Base-by-base conservation (phyloP, 2,329 filamentous ascomycete genomes). In the Pseudonectria buxi region DNA sequence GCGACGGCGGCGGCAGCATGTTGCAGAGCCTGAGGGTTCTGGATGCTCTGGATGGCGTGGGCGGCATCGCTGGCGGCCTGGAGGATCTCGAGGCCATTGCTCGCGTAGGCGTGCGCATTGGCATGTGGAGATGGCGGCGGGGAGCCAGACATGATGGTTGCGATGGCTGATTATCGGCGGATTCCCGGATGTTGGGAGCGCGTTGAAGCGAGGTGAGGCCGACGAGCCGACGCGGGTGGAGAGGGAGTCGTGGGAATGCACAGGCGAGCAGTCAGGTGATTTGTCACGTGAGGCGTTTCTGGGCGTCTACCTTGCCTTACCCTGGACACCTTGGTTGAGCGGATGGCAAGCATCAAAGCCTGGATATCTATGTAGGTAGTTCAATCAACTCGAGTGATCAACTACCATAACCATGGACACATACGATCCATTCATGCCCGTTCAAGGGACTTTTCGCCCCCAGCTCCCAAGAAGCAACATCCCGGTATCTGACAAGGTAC, bases 31-130 rank as follows among this genome's bases (percentile, higher is more conserved):
- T 63, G 60, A 6, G 58, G 52, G 26, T 62, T 59, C 25, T 58
- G 50, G 10, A 65, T 55, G 26, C 62, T 59, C 25, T 58, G 50
- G 10, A 65, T 55, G 28, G 62, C 59, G 41, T 65, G 61, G 22
- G 64, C 64, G 14, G 64, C 65, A 40, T 67, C 64, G 41, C 62
- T 67, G 28, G 64, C 65, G 14, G 64, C 65, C 42, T 68, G 65
- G 24, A 68, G 58, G 35, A 67, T 66, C 45, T 67, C 63, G 30
- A 68, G 58, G 24, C 65, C 63, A 49, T 68, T 68, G 51, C 61
- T 67, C 33, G 64, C 64, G 44, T 67, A 68, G 38, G 56, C 61
- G 52, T 67, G 64, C 30, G 61, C 63, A 24, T 54, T 55, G 34
- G 58, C 49, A 41, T 54, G 50, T 30, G 46, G 30, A 27, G 49